phyloP scores from a whole-genome alignment of 2,329 filamentous ascomycete species.

The Teratosphaeria zuluensis region DNA sequence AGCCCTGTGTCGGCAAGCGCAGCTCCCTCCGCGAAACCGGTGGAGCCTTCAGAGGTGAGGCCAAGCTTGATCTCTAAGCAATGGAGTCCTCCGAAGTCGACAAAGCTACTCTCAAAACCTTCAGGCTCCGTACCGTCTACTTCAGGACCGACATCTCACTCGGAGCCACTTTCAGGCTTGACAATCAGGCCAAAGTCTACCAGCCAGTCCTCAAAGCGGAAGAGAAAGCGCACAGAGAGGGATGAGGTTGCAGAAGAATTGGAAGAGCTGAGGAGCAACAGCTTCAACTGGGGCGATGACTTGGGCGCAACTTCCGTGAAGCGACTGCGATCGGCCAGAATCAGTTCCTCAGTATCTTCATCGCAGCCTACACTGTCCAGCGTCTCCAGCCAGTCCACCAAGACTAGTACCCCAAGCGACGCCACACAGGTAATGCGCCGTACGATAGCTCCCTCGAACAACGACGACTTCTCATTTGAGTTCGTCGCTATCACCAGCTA shows the following conservation, averaged over 20 bases:
- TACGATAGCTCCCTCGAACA: not conserved
- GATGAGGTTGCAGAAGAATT: not conserved
- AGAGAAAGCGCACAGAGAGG: not conserved
- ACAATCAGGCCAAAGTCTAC: not conserved
- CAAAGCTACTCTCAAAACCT: not conserved
- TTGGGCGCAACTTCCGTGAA: not conserved
- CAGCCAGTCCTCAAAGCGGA: not conserved
- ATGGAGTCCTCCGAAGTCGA: not conserved
- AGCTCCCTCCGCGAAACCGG: not conserved
- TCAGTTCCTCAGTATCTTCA: not conserved
- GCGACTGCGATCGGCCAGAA: not conserved
- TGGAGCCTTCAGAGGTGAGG: not conserved
- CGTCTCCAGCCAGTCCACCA: not conserved
- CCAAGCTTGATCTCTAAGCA: not conserved
- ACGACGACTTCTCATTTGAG: conserved; percentile 6
- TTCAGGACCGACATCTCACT: not conserved
- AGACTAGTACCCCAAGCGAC: not conserved
- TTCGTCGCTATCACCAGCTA: conserved; percentile 13
- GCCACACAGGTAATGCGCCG: too few relatives aligned
- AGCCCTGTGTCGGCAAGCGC: not conserved
- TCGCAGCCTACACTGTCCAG: not conserved
- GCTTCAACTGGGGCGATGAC: not conserved
- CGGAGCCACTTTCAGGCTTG: not conserved
- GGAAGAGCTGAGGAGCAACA: not conserved
- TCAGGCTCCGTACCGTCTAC: not conserved